Evolutionary conservation across 768 basidiomycete genomes (phyloP).

Genomic region (Dioszegia aurantiaca): DNA sequence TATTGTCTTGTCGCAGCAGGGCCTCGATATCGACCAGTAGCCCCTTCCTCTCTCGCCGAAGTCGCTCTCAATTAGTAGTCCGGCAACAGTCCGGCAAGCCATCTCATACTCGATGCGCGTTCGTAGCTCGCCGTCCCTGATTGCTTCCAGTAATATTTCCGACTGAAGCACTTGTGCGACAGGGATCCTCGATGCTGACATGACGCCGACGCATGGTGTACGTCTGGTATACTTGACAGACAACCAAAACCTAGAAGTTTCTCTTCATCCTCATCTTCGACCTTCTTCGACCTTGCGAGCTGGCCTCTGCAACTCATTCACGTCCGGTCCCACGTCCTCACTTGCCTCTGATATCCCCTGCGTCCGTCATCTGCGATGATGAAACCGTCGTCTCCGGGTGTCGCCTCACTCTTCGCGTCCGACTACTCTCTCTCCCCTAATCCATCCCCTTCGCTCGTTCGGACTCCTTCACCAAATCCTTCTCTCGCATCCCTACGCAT

Average conservation of each 20-base stretch:
- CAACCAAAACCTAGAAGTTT: no score
- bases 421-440: constrained; percentile 41
- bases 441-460: constrained; percentile 10
- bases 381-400: constrained; percentile 14
- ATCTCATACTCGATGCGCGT: not conserved
- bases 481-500: constrained; percentile 10
- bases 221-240: no score
- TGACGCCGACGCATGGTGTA: no score
- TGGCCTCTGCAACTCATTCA: no score
- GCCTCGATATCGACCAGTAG: no score
- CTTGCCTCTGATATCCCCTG: not conserved
- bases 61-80: no score
- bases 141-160: not conserved
- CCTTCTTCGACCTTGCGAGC: no score
- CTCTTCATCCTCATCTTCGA: no score
- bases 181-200: no score
- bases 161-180: no score
- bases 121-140: not conserved
- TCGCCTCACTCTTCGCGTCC: constrained; percentile 40
- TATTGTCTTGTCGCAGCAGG: not conserved
- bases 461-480: constrained; percentile 5
- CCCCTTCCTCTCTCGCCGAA: no score
- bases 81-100: no score
- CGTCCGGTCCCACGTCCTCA: not conserved
- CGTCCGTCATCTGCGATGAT: constrained; percentile 1